Conservation (phyloP, 768 basidiomycete species). For the Guyanaporus albipodus region DNA sequence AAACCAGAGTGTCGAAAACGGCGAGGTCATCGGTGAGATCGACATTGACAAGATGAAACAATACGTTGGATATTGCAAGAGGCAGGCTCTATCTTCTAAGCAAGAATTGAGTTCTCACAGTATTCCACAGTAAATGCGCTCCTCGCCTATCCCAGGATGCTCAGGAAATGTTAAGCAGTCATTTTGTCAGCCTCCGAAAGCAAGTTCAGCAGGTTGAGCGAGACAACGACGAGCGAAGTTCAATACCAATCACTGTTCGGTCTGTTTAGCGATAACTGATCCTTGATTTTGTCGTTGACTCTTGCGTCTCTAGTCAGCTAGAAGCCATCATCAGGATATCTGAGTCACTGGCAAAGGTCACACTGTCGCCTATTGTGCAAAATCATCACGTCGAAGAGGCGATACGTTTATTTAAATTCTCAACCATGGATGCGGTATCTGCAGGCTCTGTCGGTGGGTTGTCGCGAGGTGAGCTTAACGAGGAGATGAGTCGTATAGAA, state of each 20-base stretch:
- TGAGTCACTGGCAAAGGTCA: constrained; percentile 93
- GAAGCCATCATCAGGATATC: constrained; percentile 99
- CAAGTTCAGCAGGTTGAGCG: constrained; percentile 94
- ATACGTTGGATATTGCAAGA: constrained; percentile 94
- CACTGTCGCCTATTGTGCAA: constrained; percentile 79
- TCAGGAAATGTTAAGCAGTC: constrained; percentile 92
- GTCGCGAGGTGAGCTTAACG: constrained; percentile 86
- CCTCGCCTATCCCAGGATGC: constrained; percentile 91
- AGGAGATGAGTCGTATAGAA: constrained; percentile 89
- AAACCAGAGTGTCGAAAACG: constrained; percentile 54
- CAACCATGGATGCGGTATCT: constrained; percentile 98
- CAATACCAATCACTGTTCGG: constrained; percentile 98
- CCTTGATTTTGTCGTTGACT: constrained; percentile 1
- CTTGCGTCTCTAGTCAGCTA: constrained; percentile 58
- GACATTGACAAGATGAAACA: constrained; percentile 98
- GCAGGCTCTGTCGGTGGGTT: constrained; percentile 92
- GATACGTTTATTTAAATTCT: constrained; percentile 96
- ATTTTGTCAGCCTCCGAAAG: constrained; percentile 90
- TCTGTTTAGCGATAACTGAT: constrained; percentile 34
- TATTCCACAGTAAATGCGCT: constrained; percentile 77
- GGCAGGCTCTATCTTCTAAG: constrained; percentile 41
- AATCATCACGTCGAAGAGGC: constrained; percentile 97
- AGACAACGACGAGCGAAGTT: constrained; percentile 96
- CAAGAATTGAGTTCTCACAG: neutral
- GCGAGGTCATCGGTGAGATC: constrained; percentile 79